Conservation (phyloP, 106 monocot species). For the Dactylorhiza incarnata region DNA sequence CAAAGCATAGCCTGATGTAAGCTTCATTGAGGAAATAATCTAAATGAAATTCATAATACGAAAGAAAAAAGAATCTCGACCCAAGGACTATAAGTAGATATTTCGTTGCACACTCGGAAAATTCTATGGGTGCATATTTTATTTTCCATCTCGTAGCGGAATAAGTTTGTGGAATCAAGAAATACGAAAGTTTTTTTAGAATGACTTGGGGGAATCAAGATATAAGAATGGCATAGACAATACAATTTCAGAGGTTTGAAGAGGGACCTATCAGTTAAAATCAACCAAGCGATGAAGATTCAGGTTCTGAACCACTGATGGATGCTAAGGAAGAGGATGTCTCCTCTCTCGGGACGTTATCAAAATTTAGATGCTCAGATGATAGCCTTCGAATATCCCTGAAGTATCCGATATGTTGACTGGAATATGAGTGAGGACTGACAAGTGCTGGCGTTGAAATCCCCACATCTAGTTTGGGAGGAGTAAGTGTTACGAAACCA, state of each 20-base stretch:
- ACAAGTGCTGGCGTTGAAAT: slow-evolving; percentile 68
- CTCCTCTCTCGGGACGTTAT: slow-evolving; percentile 44
- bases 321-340: slow-evolving; percentile 74
- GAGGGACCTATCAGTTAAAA: background rate
- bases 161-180: background rate
- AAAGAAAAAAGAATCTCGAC: too few species aligned
- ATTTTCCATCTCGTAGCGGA: too few species aligned
- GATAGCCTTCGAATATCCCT: slow-evolving; percentile 50
- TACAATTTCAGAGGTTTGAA: background rate
- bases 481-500: slow-evolving; percentile 46
- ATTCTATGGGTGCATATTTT: too few species aligned
- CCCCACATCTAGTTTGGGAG: slow-evolving; percentile 43
- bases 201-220: background rate
- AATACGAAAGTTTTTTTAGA: background rate
- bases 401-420: slow-evolving; percentile 55
- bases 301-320: slow-evolving; percentile 76
- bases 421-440: slow-evolving; percentile 74
- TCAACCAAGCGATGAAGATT: slow-evolving; percentile 33
- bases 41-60: background rate
- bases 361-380: slow-evolving; percentile 51
- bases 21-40: background rate
- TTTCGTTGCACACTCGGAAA: too few species aligned
- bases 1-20: background rate
- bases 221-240: background rate
- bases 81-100: too few species aligned